Evolutionary conservation across 139 green algal species (phyloP).

Genomic region (Nannochloris sp.): DNA sequence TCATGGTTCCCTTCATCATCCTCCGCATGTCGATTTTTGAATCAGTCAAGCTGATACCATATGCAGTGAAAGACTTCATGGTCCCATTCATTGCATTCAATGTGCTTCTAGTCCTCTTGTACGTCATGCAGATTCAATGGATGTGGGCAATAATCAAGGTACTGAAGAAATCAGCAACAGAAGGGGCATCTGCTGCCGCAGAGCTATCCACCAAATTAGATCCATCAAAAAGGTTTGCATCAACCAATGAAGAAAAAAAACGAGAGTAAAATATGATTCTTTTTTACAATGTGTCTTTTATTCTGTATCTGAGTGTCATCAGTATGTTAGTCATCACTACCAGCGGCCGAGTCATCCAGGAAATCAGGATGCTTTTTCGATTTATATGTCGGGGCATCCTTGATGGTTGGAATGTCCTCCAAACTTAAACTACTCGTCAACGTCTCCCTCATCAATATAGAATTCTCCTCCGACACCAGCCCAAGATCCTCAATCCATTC

Average conservation of each 20-base stretch:
- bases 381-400: background rate
- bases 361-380: background rate
- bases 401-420: background rate
- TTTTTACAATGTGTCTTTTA: slow-evolving; percentile 5
- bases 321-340: slow-evolving; percentile 11
- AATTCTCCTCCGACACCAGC: slow-evolving; percentile 44
- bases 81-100: slow-evolving; percentile 8
- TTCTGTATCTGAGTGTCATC: background rate
- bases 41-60: slow-evolving; percentile 4
- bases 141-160: slow-evolving; percentile 20
- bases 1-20: slow-evolving; percentile 19
- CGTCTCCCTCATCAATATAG: slow-evolving; percentile 42
- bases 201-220: slow-evolving; percentile 15
- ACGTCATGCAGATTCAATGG: slow-evolving; percentile 28
- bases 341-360: slow-evolving; percentile 12
- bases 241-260: background rate
- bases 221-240: slow-evolving; percentile 19
- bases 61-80: slow-evolving; percentile 13
- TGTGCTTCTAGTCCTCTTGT: slow-evolving; percentile 14
- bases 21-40: slow-evolving; percentile 7
- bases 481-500: slow-evolving; percentile 75
- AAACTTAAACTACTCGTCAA: slow-evolving; percentile 13
- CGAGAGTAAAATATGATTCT: background rate
- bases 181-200: background rate
- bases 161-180: background rate